Percentiles rank a stretch among this genome's conserved stretches.
These are phyloP conservation scores for Ophiostoma triangulosporum DNA, from an alignment of 2,329 filamentous ascomycete genomes.

Conservation along the genomic window DNA sequence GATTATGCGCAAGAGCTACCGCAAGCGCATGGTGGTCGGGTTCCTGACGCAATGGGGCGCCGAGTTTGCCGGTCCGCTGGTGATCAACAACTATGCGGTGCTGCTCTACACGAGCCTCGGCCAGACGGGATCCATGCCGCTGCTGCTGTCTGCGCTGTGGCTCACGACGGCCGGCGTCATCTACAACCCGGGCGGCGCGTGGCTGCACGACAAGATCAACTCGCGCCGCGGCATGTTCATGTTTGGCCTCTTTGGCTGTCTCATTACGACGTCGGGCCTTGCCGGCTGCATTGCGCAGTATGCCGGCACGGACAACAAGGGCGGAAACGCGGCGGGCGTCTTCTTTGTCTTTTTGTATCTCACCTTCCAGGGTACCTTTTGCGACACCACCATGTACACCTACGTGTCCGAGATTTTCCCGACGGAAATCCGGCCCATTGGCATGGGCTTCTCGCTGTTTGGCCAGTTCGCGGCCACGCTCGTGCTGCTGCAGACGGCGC, in stretches of 20 bases:
- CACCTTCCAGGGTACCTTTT: constrained; percentile 29
- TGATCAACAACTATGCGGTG: constrained; percentile 32
- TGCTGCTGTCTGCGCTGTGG: constrained; percentile 27
- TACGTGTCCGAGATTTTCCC: constrained; percentile 27
- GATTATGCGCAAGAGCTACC: constrained; percentile 31
- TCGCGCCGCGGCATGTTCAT: constrained; percentile 32
- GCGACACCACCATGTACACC: constrained; percentile 26
- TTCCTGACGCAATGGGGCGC: constrained; percentile 40
- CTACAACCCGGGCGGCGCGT: constrained; percentile 32
- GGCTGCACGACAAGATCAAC: constrained; percentile 33
- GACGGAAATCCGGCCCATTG: constrained; percentile 28
- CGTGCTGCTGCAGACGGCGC: constrained; percentile 33
- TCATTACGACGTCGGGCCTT: constrained; percentile 23
- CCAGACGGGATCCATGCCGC: constrained; percentile 26
- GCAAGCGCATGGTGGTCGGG: constrained; percentile 36
- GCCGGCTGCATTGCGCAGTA: constrained; percentile 24
- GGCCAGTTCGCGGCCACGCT: constrained; percentile 30
- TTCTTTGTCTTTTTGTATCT: constrained; percentile 34
- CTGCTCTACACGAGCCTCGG: constrained; percentile 20
- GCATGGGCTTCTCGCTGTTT: constrained; percentile 14
- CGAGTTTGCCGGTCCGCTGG: constrained; percentile 35
- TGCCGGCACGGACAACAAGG: constrained; percentile 23
- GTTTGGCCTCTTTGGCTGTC: constrained; percentile 26
- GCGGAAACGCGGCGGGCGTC: constrained; percentile 26
- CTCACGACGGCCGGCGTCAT: constrained; percentile 34